These are phyloP conservation scores for Xylaria acuta DNA, from an alignment of 495 filamentous ascomycete species.

Conservation along the genomic window DNA sequence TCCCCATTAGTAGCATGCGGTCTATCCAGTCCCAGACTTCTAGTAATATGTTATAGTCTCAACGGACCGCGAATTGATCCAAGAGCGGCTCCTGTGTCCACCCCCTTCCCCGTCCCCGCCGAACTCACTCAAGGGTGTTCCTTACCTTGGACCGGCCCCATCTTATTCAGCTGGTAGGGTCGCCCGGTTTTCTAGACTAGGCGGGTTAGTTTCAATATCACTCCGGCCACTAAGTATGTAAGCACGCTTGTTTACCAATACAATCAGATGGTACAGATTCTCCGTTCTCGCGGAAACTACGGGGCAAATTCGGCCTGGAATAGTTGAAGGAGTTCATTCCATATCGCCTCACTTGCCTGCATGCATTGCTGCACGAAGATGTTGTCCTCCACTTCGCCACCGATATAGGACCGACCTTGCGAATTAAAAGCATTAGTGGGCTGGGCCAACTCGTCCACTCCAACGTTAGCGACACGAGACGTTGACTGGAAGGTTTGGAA, in stretches of 20 bases:
- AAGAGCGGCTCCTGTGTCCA: background rate
- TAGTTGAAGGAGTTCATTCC: background rate
- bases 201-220: background rate
- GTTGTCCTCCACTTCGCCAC: conserved; percentile 12
- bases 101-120: background rate
- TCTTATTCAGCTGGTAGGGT: conserved; percentile 2
- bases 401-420: conserved; percentile 19
- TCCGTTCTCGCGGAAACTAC: background rate
- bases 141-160: conserved; percentile 9
- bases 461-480: background rate
- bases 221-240: background rate
- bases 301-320: background rate
- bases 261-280: background rate
- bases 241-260: too few species aligned
- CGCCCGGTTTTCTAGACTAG: background rate
- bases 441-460: background rate
- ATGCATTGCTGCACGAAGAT: conserved; percentile 5
- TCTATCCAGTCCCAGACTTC: background rate
- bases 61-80: background rate
- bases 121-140: background rate
- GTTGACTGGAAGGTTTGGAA: background rate
- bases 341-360: background rate
- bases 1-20: background rate
- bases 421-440: background rate
- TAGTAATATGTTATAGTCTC: background rate